A percentile compares a stretch with the other conserved stretches of the same genome.
Evolutionary conservation across 257 asterid species (phyloP).

Genomic region (Fraxinus cuspidata): DNA sequence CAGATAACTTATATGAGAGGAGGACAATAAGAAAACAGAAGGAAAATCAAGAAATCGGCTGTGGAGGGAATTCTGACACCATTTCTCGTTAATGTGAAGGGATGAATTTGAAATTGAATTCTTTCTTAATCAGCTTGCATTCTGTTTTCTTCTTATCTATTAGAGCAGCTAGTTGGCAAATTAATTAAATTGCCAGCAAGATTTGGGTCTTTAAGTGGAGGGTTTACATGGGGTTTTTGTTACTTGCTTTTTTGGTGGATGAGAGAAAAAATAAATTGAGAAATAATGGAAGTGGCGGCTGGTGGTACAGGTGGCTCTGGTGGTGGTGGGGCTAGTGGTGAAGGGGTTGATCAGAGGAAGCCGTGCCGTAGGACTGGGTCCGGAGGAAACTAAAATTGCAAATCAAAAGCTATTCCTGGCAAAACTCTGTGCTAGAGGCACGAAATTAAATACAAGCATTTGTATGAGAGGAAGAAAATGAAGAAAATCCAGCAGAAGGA

Average conservation of each 20-base stretch:
- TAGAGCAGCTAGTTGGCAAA: slow-evolving; percentile 1
- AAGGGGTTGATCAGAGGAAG: slow-evolving; percentile 9
- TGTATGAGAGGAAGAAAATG: not conserved
- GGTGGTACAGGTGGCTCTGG: slow-evolving; percentile 4
- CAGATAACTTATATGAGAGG: not conserved
- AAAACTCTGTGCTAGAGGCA: slow-evolving; percentile 33
- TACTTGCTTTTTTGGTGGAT: slow-evolving; percentile 10
- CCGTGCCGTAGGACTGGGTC: slow-evolving; percentile 24
- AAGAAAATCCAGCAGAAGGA: not conserved
- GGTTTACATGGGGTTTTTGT: not conserved
- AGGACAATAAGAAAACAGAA: too few species aligned
- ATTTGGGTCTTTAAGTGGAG: not conserved
- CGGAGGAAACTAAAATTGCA: slow-evolving; percentile 33
- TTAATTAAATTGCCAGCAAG: not conserved
- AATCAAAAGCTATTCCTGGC: slow-evolving; percentile 32
- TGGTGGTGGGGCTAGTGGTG: not conserved
- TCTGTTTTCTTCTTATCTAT: slow-evolving; percentile 25
- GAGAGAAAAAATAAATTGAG: not conserved
- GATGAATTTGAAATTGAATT: not conserved
- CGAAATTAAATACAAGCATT: not conserved
- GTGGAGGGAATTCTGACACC: not conserved
- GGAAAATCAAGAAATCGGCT: too few species aligned
- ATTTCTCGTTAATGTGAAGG: not conserved
- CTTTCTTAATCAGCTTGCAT: slow-evolving; percentile 19
- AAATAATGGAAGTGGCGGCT: slow-evolving; percentile 28